Conservation (phyloP, 306 rosid genomes). For the Prunus salicina region DNA sequence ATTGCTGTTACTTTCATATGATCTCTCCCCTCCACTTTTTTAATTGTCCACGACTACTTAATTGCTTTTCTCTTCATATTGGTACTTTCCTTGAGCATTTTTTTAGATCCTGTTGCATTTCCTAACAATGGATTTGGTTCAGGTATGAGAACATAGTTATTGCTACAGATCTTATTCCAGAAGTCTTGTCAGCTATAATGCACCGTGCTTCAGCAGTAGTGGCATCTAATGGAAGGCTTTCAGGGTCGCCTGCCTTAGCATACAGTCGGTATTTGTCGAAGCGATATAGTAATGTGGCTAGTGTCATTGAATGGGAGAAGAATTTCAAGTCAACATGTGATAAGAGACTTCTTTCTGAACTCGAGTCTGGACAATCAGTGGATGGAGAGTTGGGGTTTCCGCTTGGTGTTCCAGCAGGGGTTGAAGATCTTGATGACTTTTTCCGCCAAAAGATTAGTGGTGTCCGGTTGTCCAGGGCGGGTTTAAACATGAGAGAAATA, state of each 20-base stretch:
- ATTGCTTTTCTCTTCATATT: neutral
- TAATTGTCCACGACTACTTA: neutral
- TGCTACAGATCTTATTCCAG: conserved; percentile 83
- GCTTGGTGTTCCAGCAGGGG: conserved; percentile 89
- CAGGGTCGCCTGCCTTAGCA: conserved; percentile 60
- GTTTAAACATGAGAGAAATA: conserved; percentile 74
- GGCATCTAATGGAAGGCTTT: conserved; percentile 72
- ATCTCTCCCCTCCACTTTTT: neutral
- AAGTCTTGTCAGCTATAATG: conserved; percentile 63
- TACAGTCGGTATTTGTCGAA: conserved; percentile 70
- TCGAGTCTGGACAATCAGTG: conserved; percentile 59
- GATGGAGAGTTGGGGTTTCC: conserved; percentile 82
- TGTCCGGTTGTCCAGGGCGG: conserved; percentile 76
- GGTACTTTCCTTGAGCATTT: neutral
- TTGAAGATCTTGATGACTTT: conserved; percentile 92
- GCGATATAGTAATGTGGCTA: conserved; percentile 61
- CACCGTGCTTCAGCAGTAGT: conserved; percentile 57
- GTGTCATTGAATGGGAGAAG: conserved; percentile 88
- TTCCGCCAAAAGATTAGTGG: conserved; percentile 82
- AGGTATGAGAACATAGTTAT: conserved; percentile 87
- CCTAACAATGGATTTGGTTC: conserved; percentile 41
- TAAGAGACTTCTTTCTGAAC: conserved; percentile 76
- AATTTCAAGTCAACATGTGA: conserved; percentile 64
- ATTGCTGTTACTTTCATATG: neutral
- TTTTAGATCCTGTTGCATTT: conserved; percentile 9